Base-by-base conservation (phyloP, 805 yeast species). In the Trichomonascus vanleenenianus region DNA sequence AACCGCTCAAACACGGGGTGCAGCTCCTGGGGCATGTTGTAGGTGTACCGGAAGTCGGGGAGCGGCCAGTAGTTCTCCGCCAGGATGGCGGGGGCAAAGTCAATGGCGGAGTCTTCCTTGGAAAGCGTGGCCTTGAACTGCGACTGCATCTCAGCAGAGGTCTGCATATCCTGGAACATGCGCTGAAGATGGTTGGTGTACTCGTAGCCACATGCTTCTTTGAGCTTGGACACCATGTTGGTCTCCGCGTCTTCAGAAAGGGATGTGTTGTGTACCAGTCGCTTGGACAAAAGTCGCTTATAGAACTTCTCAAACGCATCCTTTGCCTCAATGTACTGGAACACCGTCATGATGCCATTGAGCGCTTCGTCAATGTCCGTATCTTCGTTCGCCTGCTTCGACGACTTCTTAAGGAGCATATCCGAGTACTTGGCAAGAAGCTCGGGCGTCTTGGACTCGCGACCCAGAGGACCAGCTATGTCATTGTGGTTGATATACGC, bases 301-400 rank as follows among this genome's bases (percentile, higher is more conserved):
- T 93, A 93, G 68, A 85, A 84, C 50, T 82, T 83, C 67, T 93
- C 97, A 66, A 93, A 94, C 36, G 93, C 85, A 68, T 94, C 97
- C 63, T 88, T 89, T 62, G 93, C 97, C 38, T 85, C 88, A 48
- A 94, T 74, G 61, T 85, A 91, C 59, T 81, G 82, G 72, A 93
- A 86, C 22, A 93, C 73, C 12, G 81, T 76, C 85, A 91, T 85
- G 56, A 93, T 76, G 58, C 89, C 93, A 55, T 84, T 89, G 40
- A 84, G 78, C 44, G 79, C 78, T n/a, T 56, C 45, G 44, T 68
- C 73, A 81, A 89, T 78, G 59, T 83, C 91, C n/a, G 75, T 68
- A 12, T 75, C 71, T 51, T 83, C 89, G 0, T 75, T 67, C n/a
- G 52, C 45, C 48, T 79, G 84, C 59, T 82, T 83, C 40, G 79